Conservation (phyloP, 129 eudicot species). For the sunflower (Helianthus annuus) region DNA sequence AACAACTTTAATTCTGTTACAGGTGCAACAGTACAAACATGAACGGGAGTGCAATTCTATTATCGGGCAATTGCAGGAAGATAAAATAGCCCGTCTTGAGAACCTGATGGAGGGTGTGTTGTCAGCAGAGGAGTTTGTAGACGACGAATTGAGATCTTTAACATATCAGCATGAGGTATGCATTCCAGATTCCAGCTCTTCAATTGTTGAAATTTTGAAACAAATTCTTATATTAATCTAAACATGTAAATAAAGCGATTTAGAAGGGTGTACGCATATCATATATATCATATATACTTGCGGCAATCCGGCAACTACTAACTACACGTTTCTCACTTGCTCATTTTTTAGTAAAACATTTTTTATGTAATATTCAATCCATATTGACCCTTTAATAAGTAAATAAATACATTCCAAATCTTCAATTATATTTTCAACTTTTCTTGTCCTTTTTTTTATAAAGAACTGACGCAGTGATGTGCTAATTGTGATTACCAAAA, state of each 20-base stretch:
- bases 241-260: neutral
- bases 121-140: slow-evolving; percentile 74
- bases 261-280: slow-evolving; percentile 3
- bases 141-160: slow-evolving; percentile 64
- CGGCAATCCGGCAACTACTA: neutral
- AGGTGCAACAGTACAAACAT: slow-evolving; percentile 95
- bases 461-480: neutral
- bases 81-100: slow-evolving; percentile 90
- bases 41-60: slow-evolving; percentile 92
- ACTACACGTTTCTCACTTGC: neutral
- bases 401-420: neutral
- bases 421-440: neutral
- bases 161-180: slow-evolving; percentile 74
- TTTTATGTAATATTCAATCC: neutral
- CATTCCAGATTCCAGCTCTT: neutral
- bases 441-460: neutral
- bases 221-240: neutral
- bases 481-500: neutral
- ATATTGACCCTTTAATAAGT: neutral
- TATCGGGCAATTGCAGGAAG: slow-evolving; percentile 83
- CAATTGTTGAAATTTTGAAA: neutral
- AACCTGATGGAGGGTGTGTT: slow-evolving; percentile 87
- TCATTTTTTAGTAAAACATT: neutral
- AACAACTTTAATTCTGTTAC: slow-evolving; percentile 23
- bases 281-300: neutral